Evolutionary conservation across 768 basidiomycete species (phyloP).

Genomic region (Podaxis sp.): DNA sequence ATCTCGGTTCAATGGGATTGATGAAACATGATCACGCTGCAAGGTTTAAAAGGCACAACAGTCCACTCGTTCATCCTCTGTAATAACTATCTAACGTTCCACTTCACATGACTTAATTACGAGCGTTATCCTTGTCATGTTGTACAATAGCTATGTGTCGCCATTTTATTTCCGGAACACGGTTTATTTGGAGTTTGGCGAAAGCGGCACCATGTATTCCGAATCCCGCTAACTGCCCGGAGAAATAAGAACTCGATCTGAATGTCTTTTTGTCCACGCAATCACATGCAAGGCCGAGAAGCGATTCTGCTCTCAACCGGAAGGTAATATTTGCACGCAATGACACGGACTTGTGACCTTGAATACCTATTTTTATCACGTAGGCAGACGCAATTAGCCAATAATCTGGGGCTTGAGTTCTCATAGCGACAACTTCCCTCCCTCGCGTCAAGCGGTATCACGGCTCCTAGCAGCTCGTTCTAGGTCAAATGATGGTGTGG

Average conservation of each 20-base stretch:
- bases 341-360: slow-evolving; percentile 2
- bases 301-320: not conserved
- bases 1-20: not conserved
- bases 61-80: not conserved
- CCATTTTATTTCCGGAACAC: not conserved
- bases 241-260: not conserved
- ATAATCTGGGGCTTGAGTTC: not conserved
- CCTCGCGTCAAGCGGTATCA: too few relatives aligned
- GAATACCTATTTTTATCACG: not conserved
- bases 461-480: not conserved
- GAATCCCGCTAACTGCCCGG: not conserved
- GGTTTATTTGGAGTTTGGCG: too few relatives aligned
- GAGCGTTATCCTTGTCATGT: not conserved
- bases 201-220: too few relatives aligned
- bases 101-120: not conserved
- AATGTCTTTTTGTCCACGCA: not conserved
- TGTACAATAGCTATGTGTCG: not conserved
- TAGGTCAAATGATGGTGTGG: slow-evolving; percentile 1
- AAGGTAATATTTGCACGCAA: too few relatives aligned
- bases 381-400: not conserved
- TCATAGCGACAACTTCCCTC: not conserved
- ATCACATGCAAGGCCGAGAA: not conserved
- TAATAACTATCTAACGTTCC: not conserved
- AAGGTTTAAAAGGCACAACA: not conserved
- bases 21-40: not conserved